Evolutionary conservation across 768 basidiomycete genomes (phyloP).

Genomic region (Phanerochaete sordida): DNA sequence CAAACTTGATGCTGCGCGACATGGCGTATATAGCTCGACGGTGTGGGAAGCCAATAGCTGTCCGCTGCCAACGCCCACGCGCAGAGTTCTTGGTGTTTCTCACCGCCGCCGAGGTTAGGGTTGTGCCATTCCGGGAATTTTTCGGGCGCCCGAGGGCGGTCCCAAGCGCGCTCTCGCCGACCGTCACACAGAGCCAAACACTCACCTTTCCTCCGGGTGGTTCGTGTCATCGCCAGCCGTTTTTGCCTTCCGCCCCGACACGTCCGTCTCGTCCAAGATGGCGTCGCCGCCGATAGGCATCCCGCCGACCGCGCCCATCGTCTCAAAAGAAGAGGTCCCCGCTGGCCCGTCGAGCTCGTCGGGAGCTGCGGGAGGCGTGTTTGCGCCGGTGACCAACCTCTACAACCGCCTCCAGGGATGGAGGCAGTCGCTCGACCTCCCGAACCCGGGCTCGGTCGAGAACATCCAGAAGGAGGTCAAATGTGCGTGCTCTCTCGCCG

Average conservation of each 20-base stretch:
- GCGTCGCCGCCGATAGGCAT: slow-evolving; percentile 2
- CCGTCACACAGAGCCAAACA: slow-evolving; percentile 3
- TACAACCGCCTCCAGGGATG: slow-evolving; percentile 77
- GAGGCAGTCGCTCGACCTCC: slow-evolving; percentile 76
- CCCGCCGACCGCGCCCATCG: neutral
- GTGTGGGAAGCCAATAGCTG: neutral
- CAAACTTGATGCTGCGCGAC: neutral
- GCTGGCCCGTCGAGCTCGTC: slow-evolving; percentile 8
- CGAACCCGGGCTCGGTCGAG: slow-evolving; percentile 92
- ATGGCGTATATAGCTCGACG: neutral
- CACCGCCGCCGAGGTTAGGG: neutral
- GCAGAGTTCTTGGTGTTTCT: neutral
- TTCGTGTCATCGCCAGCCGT: slow-evolving; percentile 1
- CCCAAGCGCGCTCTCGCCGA: slow-evolving; percentile 2
- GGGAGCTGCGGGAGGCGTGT: neutral
- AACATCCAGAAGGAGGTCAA: slow-evolving; percentile 93
- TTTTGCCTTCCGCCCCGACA: neutral
- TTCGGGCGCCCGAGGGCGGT: neutral
- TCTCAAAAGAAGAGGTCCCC: slow-evolving; percentile 9
- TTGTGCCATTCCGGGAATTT: slow-evolving; percentile 2
- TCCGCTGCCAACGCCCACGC: no score
- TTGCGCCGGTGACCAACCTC: slow-evolving; percentile 57
- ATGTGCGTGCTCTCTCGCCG: slow-evolving; percentile 43
- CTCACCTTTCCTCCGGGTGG: slow-evolving; percentile 1
- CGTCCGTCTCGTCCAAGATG: neutral